These are phyloP conservation scores for Blastobotrys muscicola DNA, from an alignment of 805 yeast species.

Conservation along the genomic window DNA sequence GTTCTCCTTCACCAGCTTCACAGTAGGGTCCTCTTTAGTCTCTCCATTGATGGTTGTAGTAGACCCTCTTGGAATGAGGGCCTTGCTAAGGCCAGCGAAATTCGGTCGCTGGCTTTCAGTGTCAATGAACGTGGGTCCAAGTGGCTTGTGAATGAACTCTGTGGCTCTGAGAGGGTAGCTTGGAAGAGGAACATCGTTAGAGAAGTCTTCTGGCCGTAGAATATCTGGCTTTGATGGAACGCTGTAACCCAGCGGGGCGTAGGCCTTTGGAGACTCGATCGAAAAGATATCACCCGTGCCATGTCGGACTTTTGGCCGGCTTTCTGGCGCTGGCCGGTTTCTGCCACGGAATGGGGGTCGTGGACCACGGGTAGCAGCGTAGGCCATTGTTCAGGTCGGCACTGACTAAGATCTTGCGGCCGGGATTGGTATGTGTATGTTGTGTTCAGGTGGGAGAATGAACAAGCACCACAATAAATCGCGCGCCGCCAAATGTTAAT, in stretches of 20 bases:
- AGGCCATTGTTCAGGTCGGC: too few relatives aligned
- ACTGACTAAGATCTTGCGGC: too few relatives aligned
- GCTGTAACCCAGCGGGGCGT: conserved; percentile 23
- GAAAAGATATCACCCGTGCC: conserved; percentile 15
- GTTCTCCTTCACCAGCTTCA: neutral
- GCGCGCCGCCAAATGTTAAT: too few relatives aligned
- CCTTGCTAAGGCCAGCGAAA: conserved; percentile 7
- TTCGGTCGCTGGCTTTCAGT: conserved; percentile 19
- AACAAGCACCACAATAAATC: too few relatives aligned
- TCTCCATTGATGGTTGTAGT: conserved; percentile 1
- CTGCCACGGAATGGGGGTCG: too few relatives aligned
- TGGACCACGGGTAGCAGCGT: too few relatives aligned
- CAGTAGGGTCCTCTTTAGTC: conserved; percentile 2
- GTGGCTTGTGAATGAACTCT: conserved; percentile 15
- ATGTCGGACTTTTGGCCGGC: neutral
- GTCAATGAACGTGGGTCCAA: conserved; percentile 24
- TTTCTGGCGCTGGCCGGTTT: too few relatives aligned
- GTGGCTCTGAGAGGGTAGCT: conserved; percentile 19
- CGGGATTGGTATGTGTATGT: too few relatives aligned
- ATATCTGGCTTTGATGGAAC: conserved; percentile 14
- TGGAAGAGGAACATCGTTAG: conserved; percentile 20
- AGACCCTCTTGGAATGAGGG: conserved; percentile 6
- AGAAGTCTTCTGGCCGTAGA: conserved; percentile 19
- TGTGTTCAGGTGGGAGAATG: too few relatives aligned
- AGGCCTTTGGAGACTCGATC: conserved; percentile 19